Percentiles rank a stretch among this genome's conserved stretches.
These are phyloP conservation scores for Wickerhamomyces ciferrii DNA, from an alignment of 805 yeast genomes.

Conservation along the genomic window DNA sequence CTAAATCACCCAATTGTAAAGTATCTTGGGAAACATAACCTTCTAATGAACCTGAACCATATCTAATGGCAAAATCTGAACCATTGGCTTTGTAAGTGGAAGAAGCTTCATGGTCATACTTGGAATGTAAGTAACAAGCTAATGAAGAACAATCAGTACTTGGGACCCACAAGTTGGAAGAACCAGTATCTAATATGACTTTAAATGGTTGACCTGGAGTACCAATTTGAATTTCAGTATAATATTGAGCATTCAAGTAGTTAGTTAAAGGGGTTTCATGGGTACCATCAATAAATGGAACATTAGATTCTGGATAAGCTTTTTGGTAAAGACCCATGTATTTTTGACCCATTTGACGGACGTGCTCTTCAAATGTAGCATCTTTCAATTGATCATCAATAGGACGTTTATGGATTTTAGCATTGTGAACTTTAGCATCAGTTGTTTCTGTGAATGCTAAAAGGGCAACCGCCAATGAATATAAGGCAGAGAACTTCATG, in stretches of 20 bases:
- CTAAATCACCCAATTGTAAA: conserved; percentile 75
- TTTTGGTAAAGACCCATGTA: conserved; percentile 47
- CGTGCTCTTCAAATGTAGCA: conserved; percentile 44
- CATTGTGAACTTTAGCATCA: conserved; percentile 48
- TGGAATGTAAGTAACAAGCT: conserved; percentile 92
- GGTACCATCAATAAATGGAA: conserved; percentile 29
- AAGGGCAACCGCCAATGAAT: conserved; percentile 18
- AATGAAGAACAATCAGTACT: conserved; percentile 82
- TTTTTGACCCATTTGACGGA: conserved; percentile 55
- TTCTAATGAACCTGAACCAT: conserved; percentile 90
- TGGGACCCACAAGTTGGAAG: conserved; percentile 97
- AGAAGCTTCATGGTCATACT: conserved; percentile 83
- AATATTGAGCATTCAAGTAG: conserved; percentile 95
- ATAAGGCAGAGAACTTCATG: conserved; percentile 19
- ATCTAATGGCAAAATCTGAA: conserved; percentile 74
- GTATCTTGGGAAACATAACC: conserved; percentile 90
- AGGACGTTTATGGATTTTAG: conserved; percentile 56
- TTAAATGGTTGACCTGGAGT: conserved; percentile 92
- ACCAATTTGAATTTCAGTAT: conserved; percentile 84
- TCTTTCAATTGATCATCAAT: conserved; percentile 51
- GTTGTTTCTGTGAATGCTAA: conserved; percentile 36
- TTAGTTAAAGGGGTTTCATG: conserved; percentile 86
- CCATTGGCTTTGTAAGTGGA: conserved; percentile 85
- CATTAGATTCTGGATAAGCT: conserved; percentile 34
- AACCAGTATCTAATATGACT: conserved; percentile 94